A percentile compares a stretch with the other conserved stretches of the same genome.
These are phyloP conservation scores for Plasmodium adleri DNA, from an alignment of 169 alveolate species.

Conservation along the genomic window DNA sequence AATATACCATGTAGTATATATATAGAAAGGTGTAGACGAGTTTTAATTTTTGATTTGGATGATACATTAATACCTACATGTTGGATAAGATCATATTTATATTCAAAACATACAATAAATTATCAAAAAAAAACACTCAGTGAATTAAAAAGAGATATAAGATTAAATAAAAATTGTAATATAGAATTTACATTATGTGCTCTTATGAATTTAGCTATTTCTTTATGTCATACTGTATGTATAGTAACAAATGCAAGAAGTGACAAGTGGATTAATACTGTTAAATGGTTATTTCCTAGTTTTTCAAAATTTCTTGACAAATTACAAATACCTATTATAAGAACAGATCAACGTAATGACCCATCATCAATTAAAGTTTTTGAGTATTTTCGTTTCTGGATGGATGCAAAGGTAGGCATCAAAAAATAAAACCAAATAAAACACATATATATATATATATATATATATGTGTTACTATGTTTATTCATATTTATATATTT, in stretches of 20 bases:
- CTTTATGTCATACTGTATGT: constrained; percentile 82
- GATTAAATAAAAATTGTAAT: constrained; percentile 79
- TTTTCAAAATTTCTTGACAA: constrained; percentile 79
- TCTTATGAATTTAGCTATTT: constrained; percentile 79
- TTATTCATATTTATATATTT: neutral
- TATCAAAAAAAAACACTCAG: constrained; percentile 75
- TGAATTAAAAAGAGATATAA: constrained; percentile 79
- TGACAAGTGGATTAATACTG: constrained; percentile 84
- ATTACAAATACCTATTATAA: constrained; percentile 82
- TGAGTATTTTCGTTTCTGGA: constrained; percentile 87
- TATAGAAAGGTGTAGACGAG: constrained; percentile 56
- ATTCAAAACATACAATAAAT: constrained; percentile 37
- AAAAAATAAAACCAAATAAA: constrained; percentile 15
- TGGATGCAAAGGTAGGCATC: constrained; percentile 85
- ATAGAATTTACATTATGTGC: constrained; percentile 80
- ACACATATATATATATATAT: neutral
- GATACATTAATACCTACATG: constrained; percentile 89
- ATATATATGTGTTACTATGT: neutral
- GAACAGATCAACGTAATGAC: constrained; percentile 83
- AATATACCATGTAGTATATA: constrained; percentile 15
- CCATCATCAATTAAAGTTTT: constrained; percentile 81
- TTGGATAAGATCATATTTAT: constrained; percentile 82
- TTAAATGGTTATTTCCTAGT: constrained; percentile 87
- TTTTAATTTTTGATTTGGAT: constrained; percentile 85
- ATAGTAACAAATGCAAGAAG: constrained; percentile 90